These are phyloP conservation scores for Macrolepiota dolichaula DNA, from an alignment of 768 basidiomycete genomes.

Conservation along the genomic window DNA sequence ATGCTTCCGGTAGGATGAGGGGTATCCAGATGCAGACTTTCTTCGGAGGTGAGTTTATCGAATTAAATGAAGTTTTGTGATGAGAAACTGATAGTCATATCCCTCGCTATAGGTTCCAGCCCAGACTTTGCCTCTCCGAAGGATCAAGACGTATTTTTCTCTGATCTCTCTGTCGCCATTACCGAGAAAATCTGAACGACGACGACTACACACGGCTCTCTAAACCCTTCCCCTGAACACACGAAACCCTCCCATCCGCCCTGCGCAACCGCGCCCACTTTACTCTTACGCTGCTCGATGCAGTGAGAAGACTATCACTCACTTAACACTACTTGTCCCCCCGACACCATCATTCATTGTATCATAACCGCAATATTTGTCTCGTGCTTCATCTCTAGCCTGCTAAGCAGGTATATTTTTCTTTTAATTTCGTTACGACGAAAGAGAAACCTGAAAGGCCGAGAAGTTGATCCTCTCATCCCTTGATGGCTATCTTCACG, in stretches of 20 bases:
- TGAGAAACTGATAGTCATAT: not conserved
- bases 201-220: not conserved
- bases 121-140: conserved; percentile 46
- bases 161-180: conserved; percentile 67
- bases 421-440: not conserved
- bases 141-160: conserved; percentile 61
- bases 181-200: conserved; percentile 38
- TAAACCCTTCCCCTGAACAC: not conserved
- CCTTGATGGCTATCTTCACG: not conserved
- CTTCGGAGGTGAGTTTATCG: conserved; percentile 52
- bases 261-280: not conserved
- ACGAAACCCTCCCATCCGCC: not conserved
- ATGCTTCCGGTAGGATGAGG: conserved; percentile 46
- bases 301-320: conserved; percentile 3
- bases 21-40: conserved; percentile 79
- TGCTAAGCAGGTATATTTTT: not conserved
- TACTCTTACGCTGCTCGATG: not conserved
- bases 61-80: not conserved
- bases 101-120: conserved; percentile 18
- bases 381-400: not conserved
- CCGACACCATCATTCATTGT: conserved; percentile 1
- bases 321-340: not conserved
- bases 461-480: not conserved
- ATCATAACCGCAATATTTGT: not conserved
- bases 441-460: not conserved